phyloP scores from a whole-genome alignment of 163 green algal species.

The Chlorella variabilis region DNA sequence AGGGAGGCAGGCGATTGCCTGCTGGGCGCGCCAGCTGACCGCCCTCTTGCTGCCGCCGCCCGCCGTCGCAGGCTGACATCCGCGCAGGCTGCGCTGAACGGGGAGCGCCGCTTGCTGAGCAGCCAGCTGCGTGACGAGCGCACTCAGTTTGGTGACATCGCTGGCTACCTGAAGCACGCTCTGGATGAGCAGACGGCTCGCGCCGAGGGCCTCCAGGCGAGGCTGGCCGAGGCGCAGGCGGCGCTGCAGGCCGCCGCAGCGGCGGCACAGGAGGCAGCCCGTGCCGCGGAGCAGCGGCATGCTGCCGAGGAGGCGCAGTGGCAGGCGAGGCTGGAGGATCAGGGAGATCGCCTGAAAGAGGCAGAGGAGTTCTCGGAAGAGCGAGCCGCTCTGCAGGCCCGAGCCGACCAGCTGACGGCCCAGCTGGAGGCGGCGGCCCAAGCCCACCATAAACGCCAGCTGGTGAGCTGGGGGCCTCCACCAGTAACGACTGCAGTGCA shows the following conservation, averaged over 20 bases:
- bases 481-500: too few species aligned
- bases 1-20: too few species aligned
- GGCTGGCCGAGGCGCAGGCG: neutral
- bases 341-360: neutral
- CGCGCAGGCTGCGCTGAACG: neutral
- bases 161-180: neutral
- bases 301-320: neutral
- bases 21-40: too few species aligned
- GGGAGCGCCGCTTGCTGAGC: neutral
- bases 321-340: neutral
- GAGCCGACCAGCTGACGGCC: neutral
- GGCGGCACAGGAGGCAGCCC: neutral
- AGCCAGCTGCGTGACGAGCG: constrained; percentile 5
- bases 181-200: neutral
- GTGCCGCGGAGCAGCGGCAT: neutral
- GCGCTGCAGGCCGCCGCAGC: neutral
- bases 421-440: constrained; percentile 5
- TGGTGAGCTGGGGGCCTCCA: constrained; percentile 22
- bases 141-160: constrained; percentile 13
- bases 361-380: constrained; percentile 5
- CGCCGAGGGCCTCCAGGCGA: neutral
- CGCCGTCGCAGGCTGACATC: constrained; percentile 7
- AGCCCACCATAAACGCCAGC: neutral
- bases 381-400: neutral
- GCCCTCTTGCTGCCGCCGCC: neutral